Percentiles rank a stretch among this genome's conserved stretches.
phyloP scores from a whole-genome alignment of 495 filamentous ascomycete genomes.

The Neurospora sp. region DNA sequence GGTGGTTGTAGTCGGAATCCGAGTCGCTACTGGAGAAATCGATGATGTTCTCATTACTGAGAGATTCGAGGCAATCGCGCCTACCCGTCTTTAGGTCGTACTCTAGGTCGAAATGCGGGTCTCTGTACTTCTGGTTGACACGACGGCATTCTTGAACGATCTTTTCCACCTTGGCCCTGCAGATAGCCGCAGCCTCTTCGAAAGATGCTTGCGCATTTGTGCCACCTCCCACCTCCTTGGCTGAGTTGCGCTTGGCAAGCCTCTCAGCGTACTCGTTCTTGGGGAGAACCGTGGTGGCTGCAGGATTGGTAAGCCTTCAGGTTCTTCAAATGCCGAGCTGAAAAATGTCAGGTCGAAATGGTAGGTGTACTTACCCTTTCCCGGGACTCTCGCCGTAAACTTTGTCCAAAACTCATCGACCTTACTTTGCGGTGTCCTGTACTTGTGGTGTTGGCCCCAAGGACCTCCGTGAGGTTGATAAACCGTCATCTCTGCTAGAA shows the following conservation, averaged over 20 bases:
- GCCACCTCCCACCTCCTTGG: conserved; percentile 18
- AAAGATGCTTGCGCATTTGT: conserved; percentile 49
- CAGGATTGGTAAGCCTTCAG: conserved; percentile 7
- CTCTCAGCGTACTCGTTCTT: conserved; percentile 60
- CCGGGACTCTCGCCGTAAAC: conserved; percentile 56
- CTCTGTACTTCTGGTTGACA: conserved; percentile 82
- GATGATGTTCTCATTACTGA: conserved; percentile 26
- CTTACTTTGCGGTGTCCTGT: conserved; percentile 54
- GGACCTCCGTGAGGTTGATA: neutral
- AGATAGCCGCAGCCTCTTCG: conserved; percentile 59
- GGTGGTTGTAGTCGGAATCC: conserved; percentile 3
- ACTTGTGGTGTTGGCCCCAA: conserved; percentile 16
- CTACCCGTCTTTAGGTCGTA: conserved; percentile 56
- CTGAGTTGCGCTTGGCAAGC: conserved; percentile 48
- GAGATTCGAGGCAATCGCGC: conserved; percentile 53
- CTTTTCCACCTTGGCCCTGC: conserved; percentile 63
- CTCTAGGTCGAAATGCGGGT: conserved; percentile 83
- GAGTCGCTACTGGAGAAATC: conserved; percentile 4
- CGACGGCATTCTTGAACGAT: conserved; percentile 75
- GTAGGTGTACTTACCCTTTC: conserved; percentile 31
- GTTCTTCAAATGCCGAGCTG: neutral
- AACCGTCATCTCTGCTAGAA: conserved; percentile 17
- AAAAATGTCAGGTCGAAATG: neutral
- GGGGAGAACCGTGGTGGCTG: conserved; percentile 63
- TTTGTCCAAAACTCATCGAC: conserved; percentile 72